Base-by-base conservation (phyloP, 2,329 filamentous ascomycete genomes). In the Fusarium dimerum region DNA sequence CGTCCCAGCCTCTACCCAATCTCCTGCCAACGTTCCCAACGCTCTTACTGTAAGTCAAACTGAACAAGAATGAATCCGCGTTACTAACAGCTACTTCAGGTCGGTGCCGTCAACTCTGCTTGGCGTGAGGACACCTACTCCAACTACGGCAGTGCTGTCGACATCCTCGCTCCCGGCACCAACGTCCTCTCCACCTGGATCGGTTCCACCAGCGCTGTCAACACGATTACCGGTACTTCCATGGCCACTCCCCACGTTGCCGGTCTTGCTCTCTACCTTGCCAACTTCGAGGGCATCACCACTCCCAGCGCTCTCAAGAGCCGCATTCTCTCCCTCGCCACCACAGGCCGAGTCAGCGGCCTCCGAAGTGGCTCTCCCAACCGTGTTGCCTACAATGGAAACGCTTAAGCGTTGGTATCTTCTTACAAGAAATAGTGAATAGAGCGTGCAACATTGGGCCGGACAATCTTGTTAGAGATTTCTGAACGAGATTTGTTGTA, bases 161-260 rank as follows among this genome's bases (percentile, higher is more conserved):
- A 80, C 43, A 65, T 80, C 45, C 73, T 78, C 45, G 78, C 76
- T 0, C 76, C 78, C 0, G 78, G 78, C 5, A 67, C 71, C 5
- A 55, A 51, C 15, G 64, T 80, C 29, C 10, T 74, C 0, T 79
- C 76, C 3, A 60, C 78, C 0, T 53, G 48, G 0, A 43, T 50
- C 7, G 48, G 43, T 3, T 80, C 66, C 44, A 70, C 67, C 47
- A 53, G 63, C 12, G 73, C 76, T 13, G 70, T 57, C 30, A 64
- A 66, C 26, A 67, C 57, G 2, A 69, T 77, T 45, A 75, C 70
- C 2, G 80, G 81, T 18, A 84, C 81, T 3, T 80, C 75, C 0
- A 82, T 82, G 77, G 76, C 80, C 10, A 67, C 73, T 9, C 81
- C 80, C 3, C 78, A 81, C 52, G 71, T 83, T 47, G 73, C 76